These are phyloP conservation scores for Tulasnella calospora DNA, from an alignment of 768 basidiomycete genomes.

Conservation along the genomic window DNA sequence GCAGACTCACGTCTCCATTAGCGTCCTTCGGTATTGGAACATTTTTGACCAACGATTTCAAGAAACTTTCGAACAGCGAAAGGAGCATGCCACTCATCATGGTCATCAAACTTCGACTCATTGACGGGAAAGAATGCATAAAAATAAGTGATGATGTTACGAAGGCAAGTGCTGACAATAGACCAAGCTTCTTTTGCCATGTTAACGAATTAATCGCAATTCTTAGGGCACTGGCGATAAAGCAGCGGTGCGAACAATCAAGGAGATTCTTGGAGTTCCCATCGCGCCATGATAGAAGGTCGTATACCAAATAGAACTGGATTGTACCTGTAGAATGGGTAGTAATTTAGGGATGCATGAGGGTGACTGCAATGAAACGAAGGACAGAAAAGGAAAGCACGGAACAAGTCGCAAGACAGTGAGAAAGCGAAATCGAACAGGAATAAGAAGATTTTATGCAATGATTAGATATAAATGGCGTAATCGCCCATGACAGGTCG, in stretches of 20 bases:
- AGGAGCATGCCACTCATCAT: slow-evolving; percentile 85
- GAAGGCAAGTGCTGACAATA: slow-evolving; percentile 49
- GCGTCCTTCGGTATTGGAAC: slow-evolving; percentile 94
- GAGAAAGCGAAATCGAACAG: neutral
- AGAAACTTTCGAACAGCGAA: slow-evolving; percentile 41
- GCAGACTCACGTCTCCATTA: slow-evolving; percentile 36
- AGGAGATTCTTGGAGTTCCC: slow-evolving; percentile 38
- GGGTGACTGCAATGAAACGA: neutral
- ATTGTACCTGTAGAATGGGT: neutral
- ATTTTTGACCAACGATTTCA: slow-evolving; percentile 84
- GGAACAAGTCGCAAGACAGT: neutral
- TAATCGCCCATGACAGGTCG: slow-evolving; percentile 80
- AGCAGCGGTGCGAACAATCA: slow-evolving; percentile 56
- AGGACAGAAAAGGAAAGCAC: slow-evolving; percentile 4
- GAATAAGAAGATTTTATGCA: slow-evolving; percentile 6
- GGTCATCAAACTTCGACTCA: slow-evolving; percentile 83
- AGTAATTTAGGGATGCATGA: neutral
- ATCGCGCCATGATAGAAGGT: neutral
- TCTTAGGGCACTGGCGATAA: slow-evolving; percentile 63
- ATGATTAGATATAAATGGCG: slow-evolving; percentile 55
- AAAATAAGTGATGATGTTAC: slow-evolving; percentile 90
- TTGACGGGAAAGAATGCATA: slow-evolving; percentile 71
- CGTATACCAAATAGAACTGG: neutral
- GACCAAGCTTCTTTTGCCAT: neutral
- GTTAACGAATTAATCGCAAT: neutral